Conservation (phyloP, 2,329 filamentous ascomycete species). For the Lasiodiplodia sp. region DNA sequence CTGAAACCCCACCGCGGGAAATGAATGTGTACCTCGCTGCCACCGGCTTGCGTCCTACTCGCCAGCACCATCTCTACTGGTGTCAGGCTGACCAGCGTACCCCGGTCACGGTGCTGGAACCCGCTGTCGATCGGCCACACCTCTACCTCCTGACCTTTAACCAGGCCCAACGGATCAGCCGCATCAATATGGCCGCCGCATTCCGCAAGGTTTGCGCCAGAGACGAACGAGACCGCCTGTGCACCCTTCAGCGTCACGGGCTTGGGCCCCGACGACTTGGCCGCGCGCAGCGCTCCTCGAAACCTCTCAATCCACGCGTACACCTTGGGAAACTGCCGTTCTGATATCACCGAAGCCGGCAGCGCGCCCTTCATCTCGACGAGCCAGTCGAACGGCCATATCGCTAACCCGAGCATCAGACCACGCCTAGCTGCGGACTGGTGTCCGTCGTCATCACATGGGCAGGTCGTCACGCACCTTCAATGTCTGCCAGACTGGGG, state of each 20-base stretch:
- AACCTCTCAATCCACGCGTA: conserved; percentile 73
- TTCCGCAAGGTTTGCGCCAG: conserved; percentile 57
- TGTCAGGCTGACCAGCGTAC: conserved; percentile 40
- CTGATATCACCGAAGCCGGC: conserved; percentile 60
- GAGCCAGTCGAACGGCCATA: conserved; percentile 75
- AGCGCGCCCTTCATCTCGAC: conserved; percentile 63
- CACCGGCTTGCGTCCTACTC: conserved; percentile 29
- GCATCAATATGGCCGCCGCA: conserved; percentile 54
- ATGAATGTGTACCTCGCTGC: conserved; percentile 36
- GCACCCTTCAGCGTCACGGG: conserved; percentile 59
- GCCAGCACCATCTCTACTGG: conserved; percentile 39
- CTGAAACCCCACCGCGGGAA: conserved; percentile 40
- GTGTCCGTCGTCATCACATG: conserved; percentile 19
- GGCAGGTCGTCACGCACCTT: conserved; percentile 52
- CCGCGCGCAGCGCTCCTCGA: conserved; percentile 54
- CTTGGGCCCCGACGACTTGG: conserved; percentile 51
- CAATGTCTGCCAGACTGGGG: conserved; percentile 71
- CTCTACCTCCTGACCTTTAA: conserved; percentile 62
- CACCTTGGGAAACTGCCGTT: conserved; percentile 63
- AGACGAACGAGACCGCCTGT: conserved; percentile 60
- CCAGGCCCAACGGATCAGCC: conserved; percentile 62
- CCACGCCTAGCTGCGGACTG: conserved; percentile 10
- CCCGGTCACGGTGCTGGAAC: conserved; percentile 39
- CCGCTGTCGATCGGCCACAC: conserved; percentile 44
- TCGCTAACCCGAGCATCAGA: conserved; percentile 44